Evolutionary conservation across 2,329 filamentous ascomycete species (phyloP).

Genomic region (Ambrosiella xylebori): DNA sequence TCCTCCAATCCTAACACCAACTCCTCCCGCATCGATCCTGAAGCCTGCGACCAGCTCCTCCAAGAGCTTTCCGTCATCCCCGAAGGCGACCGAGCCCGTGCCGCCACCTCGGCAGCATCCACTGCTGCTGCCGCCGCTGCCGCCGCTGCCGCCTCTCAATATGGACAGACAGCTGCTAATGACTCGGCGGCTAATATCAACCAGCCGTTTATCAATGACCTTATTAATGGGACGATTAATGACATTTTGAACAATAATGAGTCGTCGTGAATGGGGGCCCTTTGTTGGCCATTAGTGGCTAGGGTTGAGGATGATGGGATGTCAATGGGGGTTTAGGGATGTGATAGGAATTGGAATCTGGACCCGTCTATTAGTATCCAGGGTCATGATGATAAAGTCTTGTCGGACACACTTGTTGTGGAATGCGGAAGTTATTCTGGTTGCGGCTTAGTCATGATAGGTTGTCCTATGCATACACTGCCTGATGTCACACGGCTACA

Average conservation of each 20-base stretch:
- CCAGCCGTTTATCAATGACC: constrained; percentile 8
- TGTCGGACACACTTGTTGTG: no score
- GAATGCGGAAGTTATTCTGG: no score
- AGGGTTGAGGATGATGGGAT: no score
- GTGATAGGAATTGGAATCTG: no score
- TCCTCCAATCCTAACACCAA: constrained; percentile 1
- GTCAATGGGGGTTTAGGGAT: no score
- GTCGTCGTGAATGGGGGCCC: background rate
- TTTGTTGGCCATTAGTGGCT: no score
- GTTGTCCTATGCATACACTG: no score
- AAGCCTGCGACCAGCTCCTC: constrained; percentile 11
- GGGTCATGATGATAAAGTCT: no score
- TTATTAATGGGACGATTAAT: constrained; percentile 11
- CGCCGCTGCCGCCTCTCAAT: background rate
- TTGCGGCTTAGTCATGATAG: no score
- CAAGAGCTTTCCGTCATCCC: constrained; percentile 10
- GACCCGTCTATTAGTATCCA: no score
- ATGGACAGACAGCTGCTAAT: background rate
- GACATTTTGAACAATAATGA: background rate
- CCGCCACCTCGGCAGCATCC: constrained; percentile 2
- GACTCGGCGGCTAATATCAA: constrained; percentile 6
- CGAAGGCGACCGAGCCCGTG: constrained; percentile 5
- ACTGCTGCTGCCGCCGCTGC: background rate
- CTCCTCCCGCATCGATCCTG: constrained; percentile 8
- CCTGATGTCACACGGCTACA: no score